phyloP scores from a whole-genome alignment of 2,329 filamentous ascomycete genomes.

The Ophiocordyceps sinensis region DNA sequence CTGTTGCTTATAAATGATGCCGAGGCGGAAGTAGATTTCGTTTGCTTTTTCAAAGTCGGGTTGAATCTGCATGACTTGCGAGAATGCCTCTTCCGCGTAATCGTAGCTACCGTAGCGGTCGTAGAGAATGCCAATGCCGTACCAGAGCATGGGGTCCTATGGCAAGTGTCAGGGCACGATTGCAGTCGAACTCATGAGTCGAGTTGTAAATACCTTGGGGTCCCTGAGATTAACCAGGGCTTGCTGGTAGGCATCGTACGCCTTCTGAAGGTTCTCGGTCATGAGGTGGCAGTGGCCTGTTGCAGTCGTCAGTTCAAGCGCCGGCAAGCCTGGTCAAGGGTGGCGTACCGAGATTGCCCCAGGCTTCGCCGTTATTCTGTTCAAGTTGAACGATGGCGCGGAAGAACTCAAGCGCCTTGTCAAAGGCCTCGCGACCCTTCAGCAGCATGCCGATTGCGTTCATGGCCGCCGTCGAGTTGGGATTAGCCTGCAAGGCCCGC shows the following conservation, averaged over 20 bases:
- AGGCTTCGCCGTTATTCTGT: slow-evolving; percentile 79
- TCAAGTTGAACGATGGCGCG: slow-evolving; percentile 86
- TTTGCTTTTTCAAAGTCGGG: slow-evolving; percentile 97
- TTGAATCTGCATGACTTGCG: slow-evolving; percentile 97
- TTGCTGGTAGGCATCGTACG: slow-evolving; percentile 92
- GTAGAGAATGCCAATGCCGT: slow-evolving; percentile 94
- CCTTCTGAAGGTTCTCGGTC: slow-evolving; percentile 96
- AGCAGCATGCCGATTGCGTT: slow-evolving; percentile 87
- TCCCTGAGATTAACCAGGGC: slow-evolving; percentile 85
- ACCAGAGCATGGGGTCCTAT: slow-evolving; percentile 94
- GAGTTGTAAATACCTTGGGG: slow-evolving; percentile 53
- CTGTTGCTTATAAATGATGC: slow-evolving; percentile 99
- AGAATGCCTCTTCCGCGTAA: slow-evolving; percentile 95
- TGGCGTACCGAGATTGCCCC: slow-evolving; percentile 75
- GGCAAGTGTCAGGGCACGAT: slow-evolving; percentile 3
- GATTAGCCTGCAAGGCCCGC: slow-evolving; percentile 74
- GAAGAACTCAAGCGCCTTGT: slow-evolving; percentile 85
- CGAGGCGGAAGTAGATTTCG: slow-evolving; percentile 94
- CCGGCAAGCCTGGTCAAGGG: slow-evolving; percentile 10
- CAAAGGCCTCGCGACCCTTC: slow-evolving; percentile 83
- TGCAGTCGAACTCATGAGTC: background rate
- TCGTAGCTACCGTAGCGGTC: slow-evolving; percentile 93
- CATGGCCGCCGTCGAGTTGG: slow-evolving; percentile 81
- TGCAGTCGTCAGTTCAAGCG: slow-evolving; percentile 6
- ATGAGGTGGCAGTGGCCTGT: slow-evolving; percentile 94